Conservation (phyloP, 2,329 filamentous ascomycete genomes). For the Chrysoporthe deuterocubensis region DNA sequence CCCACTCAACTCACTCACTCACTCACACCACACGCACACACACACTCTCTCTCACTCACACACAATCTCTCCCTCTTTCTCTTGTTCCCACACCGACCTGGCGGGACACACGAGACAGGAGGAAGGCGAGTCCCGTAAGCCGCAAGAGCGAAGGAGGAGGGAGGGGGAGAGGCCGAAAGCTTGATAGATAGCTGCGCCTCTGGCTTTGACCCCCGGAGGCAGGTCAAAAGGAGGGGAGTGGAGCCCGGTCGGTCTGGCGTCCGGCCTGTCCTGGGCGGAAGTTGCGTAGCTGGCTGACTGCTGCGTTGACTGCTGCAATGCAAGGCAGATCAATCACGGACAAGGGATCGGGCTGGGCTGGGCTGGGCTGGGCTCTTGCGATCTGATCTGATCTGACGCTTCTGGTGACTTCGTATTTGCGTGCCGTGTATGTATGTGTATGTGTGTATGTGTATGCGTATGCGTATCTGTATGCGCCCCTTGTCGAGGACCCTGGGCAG, state of each 20-base stretch:
- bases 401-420: not conserved
- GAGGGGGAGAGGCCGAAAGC: constrained; percentile 6
- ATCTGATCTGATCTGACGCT: not conserved
- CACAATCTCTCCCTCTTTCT: not conserved
- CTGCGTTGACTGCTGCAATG: constrained; percentile 17
- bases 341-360: constrained; percentile 15
- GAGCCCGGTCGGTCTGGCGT: constrained; percentile 12
- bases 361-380: not conserved
- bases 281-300: constrained; percentile 19
- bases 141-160: not conserved
- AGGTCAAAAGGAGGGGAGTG: constrained; percentile 8
- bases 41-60: not conserved
- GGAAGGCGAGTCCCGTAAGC: constrained; percentile 11
- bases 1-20: not conserved
- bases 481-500: not conserved
- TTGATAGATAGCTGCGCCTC: constrained; percentile 13
- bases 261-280: constrained; percentile 10
- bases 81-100: not conserved
- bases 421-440: not conserved
- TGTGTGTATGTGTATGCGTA: not conserved
- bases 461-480: constrained; percentile 1
- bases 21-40: not conserved
- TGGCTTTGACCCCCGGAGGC: constrained; percentile 15
- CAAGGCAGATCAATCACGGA: constrained; percentile 28
- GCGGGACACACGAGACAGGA: not conserved